Evolutionary conservation across 192 early-diverging fungal genomes (phyloP).

Genomic region (Geranomyces variabilis): DNA sequence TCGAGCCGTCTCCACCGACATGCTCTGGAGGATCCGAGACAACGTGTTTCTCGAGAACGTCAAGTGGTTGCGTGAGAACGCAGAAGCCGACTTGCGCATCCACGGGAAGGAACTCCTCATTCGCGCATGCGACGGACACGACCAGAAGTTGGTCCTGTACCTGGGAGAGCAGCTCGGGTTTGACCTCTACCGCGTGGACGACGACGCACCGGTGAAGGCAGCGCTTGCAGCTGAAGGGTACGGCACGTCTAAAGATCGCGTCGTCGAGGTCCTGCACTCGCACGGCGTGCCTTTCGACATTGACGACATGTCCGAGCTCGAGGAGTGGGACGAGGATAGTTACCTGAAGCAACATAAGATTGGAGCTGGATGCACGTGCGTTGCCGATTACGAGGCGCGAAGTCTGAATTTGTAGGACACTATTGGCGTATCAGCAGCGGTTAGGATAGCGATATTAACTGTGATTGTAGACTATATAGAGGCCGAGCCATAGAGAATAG

Average conservation of each 20-base stretch:
- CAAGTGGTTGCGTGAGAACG: neutral
- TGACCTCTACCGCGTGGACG: neutral
- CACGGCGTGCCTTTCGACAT: neutral
- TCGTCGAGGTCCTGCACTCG: neutral
- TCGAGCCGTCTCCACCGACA: neutral
- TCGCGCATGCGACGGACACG: neutral
- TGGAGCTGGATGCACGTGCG: neutral
- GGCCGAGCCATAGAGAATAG: too few relatives aligned
- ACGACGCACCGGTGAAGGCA: neutral
- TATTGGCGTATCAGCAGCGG: too few relatives aligned
- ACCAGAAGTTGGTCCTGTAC: neutral
- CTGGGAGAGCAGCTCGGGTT: neutral
- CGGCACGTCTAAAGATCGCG: neutral
- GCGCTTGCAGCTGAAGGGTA: neutral
- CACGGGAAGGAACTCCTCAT: neutral
- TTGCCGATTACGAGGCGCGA: constrained; percentile 2
- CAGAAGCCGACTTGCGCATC: neutral
- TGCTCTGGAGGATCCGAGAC: neutral
- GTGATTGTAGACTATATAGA: too few relatives aligned
- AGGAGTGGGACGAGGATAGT: neutral
- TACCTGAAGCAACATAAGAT: neutral
- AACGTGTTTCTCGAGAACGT: neutral
- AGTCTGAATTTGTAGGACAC: too few relatives aligned
- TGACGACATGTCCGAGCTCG: neutral
- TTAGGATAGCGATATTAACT: too few relatives aligned